Percentiles rank a stretch among this genome's conserved stretches.
These are phyloP conservation scores for Stagonosporopsis tanaceti DNA, from an alignment of 2,329 filamentous ascomycete species.

Conservation along the genomic window DNA sequence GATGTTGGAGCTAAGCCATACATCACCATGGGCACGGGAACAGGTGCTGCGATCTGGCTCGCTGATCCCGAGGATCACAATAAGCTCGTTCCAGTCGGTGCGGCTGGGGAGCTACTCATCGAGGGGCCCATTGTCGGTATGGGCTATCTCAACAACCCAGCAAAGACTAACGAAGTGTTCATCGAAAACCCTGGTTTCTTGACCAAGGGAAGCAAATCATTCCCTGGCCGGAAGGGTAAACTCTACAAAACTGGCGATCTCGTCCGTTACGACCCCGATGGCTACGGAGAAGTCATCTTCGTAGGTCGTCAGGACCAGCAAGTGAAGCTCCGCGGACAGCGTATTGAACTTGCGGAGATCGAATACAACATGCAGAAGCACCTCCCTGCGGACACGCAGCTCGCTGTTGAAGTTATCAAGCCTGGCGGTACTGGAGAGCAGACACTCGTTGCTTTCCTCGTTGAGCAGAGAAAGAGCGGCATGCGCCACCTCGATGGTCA, in stretches of 20 bases:
- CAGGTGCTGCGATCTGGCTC: slow-evolving; percentile 51
- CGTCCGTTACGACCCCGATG: slow-evolving; percentile 59
- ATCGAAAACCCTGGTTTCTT: slow-evolving; percentile 64
- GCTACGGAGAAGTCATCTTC: slow-evolving; percentile 46
- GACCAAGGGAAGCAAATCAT: slow-evolving; percentile 66
- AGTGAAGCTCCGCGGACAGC: slow-evolving; percentile 53
- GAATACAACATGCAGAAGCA: slow-evolving; percentile 53
- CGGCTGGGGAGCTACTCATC: slow-evolving; percentile 63
- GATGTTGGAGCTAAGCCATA: slow-evolving; percentile 40
- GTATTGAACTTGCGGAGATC: slow-evolving; percentile 50
- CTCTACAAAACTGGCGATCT: slow-evolving; percentile 48
- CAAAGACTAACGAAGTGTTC: slow-evolving; percentile 49
- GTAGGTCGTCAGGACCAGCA: slow-evolving; percentile 50
- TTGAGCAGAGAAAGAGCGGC: slow-evolving; percentile 40
- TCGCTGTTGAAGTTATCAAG: slow-evolving; percentile 61
- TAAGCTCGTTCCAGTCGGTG: slow-evolving; percentile 50
- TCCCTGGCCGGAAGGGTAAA: slow-evolving; percentile 60
- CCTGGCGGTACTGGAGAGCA: slow-evolving; percentile 42
- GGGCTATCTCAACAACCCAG: slow-evolving; percentile 48
- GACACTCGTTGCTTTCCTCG: slow-evolving; percentile 46
- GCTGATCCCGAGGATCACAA: slow-evolving; percentile 52
- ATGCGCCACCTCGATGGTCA: slow-evolving; percentile 43
- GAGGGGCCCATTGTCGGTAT: slow-evolving; percentile 62
- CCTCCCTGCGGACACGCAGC: slow-evolving; percentile 45
- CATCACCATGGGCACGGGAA: slow-evolving; percentile 49